Evolutionary conservation across 2,329 filamentous ascomycete species (phyloP).

Genomic region (Botrytis squamosa): DNA sequence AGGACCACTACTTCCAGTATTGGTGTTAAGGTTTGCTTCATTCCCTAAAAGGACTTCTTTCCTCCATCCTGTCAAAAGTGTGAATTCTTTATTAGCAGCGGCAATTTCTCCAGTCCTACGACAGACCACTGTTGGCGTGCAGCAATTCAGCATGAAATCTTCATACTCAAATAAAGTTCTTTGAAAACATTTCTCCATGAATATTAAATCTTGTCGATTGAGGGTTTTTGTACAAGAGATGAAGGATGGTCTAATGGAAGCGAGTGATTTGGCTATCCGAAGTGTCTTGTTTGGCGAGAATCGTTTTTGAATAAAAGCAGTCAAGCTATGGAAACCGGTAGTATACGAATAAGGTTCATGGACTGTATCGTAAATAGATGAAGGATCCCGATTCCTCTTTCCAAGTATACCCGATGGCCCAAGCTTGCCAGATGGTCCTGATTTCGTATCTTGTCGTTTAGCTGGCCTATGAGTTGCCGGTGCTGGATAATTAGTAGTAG

Average conservation of each 20-base stretch:
- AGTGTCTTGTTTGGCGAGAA: conserved; percentile 75
- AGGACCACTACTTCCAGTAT: conserved; percentile 48
- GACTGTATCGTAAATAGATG: conserved; percentile 83
- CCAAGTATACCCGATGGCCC: conserved; percentile 35
- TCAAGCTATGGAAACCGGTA: conserved; percentile 83
- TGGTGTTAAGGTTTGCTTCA: conserved; percentile 83
- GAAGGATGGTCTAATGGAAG: conserved; percentile 88
- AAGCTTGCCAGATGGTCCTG: conserved; percentile 32
- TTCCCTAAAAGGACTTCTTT: conserved; percentile 86
- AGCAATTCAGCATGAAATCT: conserved; percentile 83
- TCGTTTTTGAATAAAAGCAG: conserved; percentile 73
- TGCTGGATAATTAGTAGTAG: conserved; percentile 36
- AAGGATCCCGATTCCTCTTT: conserved; percentile 70
- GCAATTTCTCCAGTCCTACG: conserved; percentile 93
- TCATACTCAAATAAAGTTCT: conserved; percentile 90
- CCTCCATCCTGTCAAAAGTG: conserved; percentile 91
- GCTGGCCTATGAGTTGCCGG: conserved; percentile 31
- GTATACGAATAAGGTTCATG: conserved; percentile 92
- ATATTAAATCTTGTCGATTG: conserved; percentile 83
- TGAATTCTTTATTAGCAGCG: conserved; percentile 93
- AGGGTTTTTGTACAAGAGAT: conserved; percentile 89
- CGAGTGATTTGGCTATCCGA: conserved; percentile 81
- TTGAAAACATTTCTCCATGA: conserved; percentile 98
- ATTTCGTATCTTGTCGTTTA: conserved; percentile 35
- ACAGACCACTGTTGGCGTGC: conserved; percentile 88